A percentile compares a stretch with the other conserved stretches of the same genome.
Conservation (phyloP, 257 asterid genomes). For the Solanum sparsipilum region DNA sequence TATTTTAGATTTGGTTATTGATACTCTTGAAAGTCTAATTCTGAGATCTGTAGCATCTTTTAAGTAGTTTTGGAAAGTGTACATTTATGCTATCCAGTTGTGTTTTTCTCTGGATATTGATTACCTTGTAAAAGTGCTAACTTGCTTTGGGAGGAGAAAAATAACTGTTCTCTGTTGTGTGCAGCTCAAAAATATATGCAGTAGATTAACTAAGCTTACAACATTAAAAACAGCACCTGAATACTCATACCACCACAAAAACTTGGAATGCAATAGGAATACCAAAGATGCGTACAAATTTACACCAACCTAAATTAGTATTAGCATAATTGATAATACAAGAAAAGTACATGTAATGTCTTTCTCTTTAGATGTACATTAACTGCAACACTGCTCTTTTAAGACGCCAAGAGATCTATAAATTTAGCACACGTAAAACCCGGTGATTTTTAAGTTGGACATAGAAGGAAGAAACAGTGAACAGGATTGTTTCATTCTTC, state of each 20-base stretch:
- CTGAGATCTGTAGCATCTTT: neutral
- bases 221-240: neutral
- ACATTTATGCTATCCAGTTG: neutral
- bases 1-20: neutral
- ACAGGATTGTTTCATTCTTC: neutral
- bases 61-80: neutral
- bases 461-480: neutral
- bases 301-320: neutral
- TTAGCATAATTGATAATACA: neutral
- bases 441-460: neutral
- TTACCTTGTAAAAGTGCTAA: neutral
- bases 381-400: neutral
- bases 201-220: neutral
- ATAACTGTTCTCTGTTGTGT: neutral
- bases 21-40: neutral
- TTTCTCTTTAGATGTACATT: neutral
- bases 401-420: neutral
- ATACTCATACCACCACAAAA: neutral
- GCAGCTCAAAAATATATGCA: neutral
- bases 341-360: neutral
- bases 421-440: neutral
- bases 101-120: neutral
- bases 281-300: neutral
- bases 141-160: neutral
- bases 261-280: neutral